Conservation (phyloP, 306 rosid species). For the Pyrus betulifolia region DNA sequence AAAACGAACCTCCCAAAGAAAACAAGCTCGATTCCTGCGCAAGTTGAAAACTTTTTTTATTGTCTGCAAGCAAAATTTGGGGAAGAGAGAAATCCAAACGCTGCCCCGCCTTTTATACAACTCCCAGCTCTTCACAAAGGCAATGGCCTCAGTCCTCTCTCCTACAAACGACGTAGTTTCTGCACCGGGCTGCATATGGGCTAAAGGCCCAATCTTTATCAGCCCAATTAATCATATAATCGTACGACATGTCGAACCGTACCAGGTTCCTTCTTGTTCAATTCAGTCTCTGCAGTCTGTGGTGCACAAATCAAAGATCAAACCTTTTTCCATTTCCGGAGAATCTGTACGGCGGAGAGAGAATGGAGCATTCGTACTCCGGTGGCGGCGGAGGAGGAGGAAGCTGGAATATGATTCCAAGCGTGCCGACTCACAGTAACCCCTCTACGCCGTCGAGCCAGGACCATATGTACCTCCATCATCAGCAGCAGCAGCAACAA, state of each 20-base stretch:
- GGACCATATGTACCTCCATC: constrained; percentile 56
- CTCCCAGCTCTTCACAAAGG: background rate
- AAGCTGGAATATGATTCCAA: constrained; percentile 73
- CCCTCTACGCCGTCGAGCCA: constrained; percentile 57
- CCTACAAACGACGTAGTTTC: constrained; percentile 7
- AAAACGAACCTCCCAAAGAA: constrained; percentile 23
- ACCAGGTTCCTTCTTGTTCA: background rate
- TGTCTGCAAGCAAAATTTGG: background rate
- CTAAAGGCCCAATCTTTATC: background rate
- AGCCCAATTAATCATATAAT: background rate
- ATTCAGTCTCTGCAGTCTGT: background rate
- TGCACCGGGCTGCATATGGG: background rate
- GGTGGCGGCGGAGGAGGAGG: constrained; percentile 64
- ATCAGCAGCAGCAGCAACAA: constrained; percentile 30
- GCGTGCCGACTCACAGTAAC: constrained; percentile 46
- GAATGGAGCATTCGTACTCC: constrained; percentile 50
- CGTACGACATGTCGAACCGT: background rate
- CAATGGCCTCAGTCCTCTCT: background rate
- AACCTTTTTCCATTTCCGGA: background rate
- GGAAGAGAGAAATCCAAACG: constrained; percentile 3
- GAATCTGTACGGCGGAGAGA: background rate
- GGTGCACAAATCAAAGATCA: background rate
- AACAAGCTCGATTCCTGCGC: background rate
- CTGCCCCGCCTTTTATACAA: background rate
- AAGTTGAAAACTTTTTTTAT: constrained; percentile 8